Base-by-base conservation (phyloP, 345 rosid species). In the Linum trigynum region DNA sequence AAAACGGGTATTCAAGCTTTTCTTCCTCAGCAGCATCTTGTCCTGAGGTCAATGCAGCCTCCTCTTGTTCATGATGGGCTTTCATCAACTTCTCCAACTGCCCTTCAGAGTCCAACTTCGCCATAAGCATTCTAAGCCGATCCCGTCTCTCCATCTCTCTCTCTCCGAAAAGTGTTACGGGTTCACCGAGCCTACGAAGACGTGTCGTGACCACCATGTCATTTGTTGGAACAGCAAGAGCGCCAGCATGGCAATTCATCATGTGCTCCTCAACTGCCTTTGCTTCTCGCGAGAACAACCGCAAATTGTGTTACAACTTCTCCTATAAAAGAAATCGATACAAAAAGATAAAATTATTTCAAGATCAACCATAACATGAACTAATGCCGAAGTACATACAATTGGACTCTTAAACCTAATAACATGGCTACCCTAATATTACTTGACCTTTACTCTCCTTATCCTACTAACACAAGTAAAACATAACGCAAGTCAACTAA, bases 91-190 rank as follows among this genome's bases (percentile, higher is more conserved):
- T 95, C 73, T 87, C 97, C 70, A 88, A 74, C 65, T 95, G 89
- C 42, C 94, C 97, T 56, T 81, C 91, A 1, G 88, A 69, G 74
- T 91, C 97, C 65, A 91, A 80, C 83, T 80, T 85, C 5, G 85
- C 96, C 99, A 90, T 83, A 68, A 90, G 83, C 85, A 77, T 83
- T 43, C 92, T 77, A 79, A 94, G 62, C 74, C 97, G 85, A 66
- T 92, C 95, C 37, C 96, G 82, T 66, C 99, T 88, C 78, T 94
- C 97, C 99, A 94, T 94, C 76, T 90, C 97, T 63, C 85, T 72
- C 73, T 94, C 99, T 70, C 99, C 99, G 71, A 94, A 94, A 39
- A 89, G 82, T 14, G 99, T 94, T 66, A 94, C 80, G 32, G 99
- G 96, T 71, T 91, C 97, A 61, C 90, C 95, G 10, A 88, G 92